Evolutionary conservation across 805 yeast genomes (phyloP).

Genomic region (Ascoidea asiatica): DNA sequence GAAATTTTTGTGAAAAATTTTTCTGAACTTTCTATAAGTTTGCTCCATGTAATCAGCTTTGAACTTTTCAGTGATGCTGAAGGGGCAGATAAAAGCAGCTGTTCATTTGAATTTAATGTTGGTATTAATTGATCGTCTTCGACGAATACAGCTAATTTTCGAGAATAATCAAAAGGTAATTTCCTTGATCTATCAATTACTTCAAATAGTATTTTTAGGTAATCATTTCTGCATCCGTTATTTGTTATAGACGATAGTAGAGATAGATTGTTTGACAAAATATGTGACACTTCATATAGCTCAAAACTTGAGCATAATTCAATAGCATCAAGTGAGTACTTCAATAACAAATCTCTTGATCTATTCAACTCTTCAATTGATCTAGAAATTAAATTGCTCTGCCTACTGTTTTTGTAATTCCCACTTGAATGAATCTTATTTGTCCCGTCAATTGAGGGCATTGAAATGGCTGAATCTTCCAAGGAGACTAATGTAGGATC

Average conservation of each 20-base stretch:
- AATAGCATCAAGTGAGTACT: neutral
- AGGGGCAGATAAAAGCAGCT: too few species aligned
- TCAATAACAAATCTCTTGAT: neutral
- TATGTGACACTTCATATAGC: slow-evolving; percentile 3
- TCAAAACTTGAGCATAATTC: slow-evolving; percentile 1
- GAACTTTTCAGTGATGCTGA: too few species aligned
- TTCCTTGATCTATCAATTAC: neutral
- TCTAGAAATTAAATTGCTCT: neutral
- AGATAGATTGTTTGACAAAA: slow-evolving; percentile 2
- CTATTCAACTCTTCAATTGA: neutral
- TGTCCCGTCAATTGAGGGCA: slow-evolving; percentile 24
- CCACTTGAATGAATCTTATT: too few species aligned
- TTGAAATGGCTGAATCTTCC: slow-evolving; percentile 35
- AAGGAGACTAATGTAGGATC: slow-evolving; percentile 38
- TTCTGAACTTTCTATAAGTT: too few species aligned
- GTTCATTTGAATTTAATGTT: too few species aligned
- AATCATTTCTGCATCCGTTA: neutral
- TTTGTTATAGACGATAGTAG: slow-evolving; percentile 7
- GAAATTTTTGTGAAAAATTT: slow-evolving; percentile 3
- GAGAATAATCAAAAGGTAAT: slow-evolving; percentile 8
- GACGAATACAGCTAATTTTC: too few species aligned
- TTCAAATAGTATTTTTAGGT: neutral
- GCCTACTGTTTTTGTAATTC: slow-evolving; percentile 1
- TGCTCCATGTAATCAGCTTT: too few species aligned
- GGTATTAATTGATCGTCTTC: neutral